Base-by-base conservation (phyloP, 1,284 basidiomycete genomes). In the Entoloma clypeatum region DNA sequence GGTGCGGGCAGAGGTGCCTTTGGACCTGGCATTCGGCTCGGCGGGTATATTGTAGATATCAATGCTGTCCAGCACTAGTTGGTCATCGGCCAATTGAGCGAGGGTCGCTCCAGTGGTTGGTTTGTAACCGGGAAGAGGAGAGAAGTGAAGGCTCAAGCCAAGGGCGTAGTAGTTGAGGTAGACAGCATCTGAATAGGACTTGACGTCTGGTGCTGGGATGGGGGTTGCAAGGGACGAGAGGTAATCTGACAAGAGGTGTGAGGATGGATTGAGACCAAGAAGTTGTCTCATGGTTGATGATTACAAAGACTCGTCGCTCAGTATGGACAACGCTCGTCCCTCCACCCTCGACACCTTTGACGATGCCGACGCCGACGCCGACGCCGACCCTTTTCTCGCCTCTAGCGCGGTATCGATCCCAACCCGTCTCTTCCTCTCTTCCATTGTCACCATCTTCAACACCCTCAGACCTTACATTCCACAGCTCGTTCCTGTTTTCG, bases 101-200 rank as follows among this genome's bases (percentile, higher is more conserved):
- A 67, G 61, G 35, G 62, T 62, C 27, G 71, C 51, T 17, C 71
- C 74, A 7, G 67, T 58, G 32, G 61, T 63, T 11, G 78, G 80
- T 53, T 72, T 80, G 61, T 86, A 86, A 8, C 75, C 76, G 22
- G 72, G 62, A 39, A 64, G 57, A 2, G 83, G 79, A 19, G 71
- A 58, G 64, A 86, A 84, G 55, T 86, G 77, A 28, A 94, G 64
- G 47, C 89, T 92, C 52, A 94, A 52, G 8, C 91, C 92, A 23
- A 92, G 71, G 1, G 71, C 21, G 57, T 75, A 77, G 66, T 91
- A 92, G 62, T 90, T 93, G 67, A 86, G 76, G 66, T 92, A 96
- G 45, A 90, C 78, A 3, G 76, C 76, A 61, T 94, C 90, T 25
- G 84, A 60, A 61, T 90, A 94, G 0, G 79, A 65, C 59, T 89